Base-by-base conservation (phyloP, 805 yeast species). In the Candida hungchunana region DNA sequence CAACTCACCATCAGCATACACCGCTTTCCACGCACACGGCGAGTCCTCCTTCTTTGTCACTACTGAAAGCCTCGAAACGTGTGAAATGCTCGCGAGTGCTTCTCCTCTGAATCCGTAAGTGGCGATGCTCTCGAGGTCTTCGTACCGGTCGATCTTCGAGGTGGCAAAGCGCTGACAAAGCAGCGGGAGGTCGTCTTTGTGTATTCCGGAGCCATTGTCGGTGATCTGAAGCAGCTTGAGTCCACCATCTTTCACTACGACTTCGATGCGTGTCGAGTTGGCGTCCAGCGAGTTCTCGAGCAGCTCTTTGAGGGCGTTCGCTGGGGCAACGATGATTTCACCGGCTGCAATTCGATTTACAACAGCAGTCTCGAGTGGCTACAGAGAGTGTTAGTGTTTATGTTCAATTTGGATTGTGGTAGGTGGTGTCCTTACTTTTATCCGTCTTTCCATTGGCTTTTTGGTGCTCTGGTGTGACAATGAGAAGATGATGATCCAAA, bases 31-130 rank as follows among this genome's bases (percentile, higher is more conserved):
- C 0, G 96, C 97, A 51, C 86, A 71, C 0, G 70, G 62, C 1
- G 79, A 72, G 1, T 62, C 69, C 6, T 46, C 51, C 0, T 83
- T 76, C 58, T 84, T 88, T 0, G 97, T 85, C 2, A 79, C 70
- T 6, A 93, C 94, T 0, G 86, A 70, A 2, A 93, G 63, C 39
- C 88, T 81, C 0, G 97, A 71, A 15, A 93, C 81, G 53, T 90
- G 96, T 0, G 96, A 87, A 7, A 93, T 89, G 54, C 93, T 80
- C 2, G 97, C 96, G 32, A 93, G 65, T 0, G 98, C 98, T 59
- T 93, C 98, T 12, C 98, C 98, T 37, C 98, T 69, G 56, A 93
- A 93, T 5, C 98, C 98, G 57, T 87, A 87, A 0, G 97, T 89
- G 16, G 73, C 64, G 17, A 93, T 74, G 4, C 69, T 57, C 32